Base-by-base conservation (phyloP, 495 filamentous ascomycete genomes). In the Lineolata rhizophorae region DNA sequence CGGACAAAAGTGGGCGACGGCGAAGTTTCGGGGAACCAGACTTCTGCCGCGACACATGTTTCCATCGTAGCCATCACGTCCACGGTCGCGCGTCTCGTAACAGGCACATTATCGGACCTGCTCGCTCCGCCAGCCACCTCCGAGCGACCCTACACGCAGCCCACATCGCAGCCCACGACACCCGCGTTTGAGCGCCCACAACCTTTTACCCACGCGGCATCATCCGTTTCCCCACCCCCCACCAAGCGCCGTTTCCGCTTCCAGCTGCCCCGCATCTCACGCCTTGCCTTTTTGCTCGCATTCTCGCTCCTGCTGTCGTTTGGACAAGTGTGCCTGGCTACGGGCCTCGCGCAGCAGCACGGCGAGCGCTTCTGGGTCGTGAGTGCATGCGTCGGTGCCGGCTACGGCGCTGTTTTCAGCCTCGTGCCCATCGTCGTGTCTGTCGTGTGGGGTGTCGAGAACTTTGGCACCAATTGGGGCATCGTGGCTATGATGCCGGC, bases 381-480 rank as follows among this genome's bases (percentile, higher is more conserved):
- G 13, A 85, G 76, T 5, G 65, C 72, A 0, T 56, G 79, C 9
- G 65, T 94, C 19, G 87, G 87, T 18, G 67, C 82, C 21, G 85
- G 85, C 25, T 97, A 97, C 46, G 87, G 87, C 28, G 81, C 82
- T 17, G 67, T 78, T 24, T 97, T 97, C 55, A 76, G 70, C 24
- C 64, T 97, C 10, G 68, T 72, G 0, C 87, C 87, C 2, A 93
- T 94, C 45, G 76, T 94, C 37, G 71, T 94, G 41, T 76, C 67
- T 32, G 79, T 93, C 16, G 83, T 95, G 27, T 97, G 87, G 87
- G 87, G 87, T 21, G 82, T 92, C 1, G 80, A 93, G 55, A 97
- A 95, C 51, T 95, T 95, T 50, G 87, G 79, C 36, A 97, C 87
- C 2, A 95, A 97, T 43, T 97, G 85, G 73, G 87, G 87, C 10